A percentile compares a stretch with the other conserved stretches of the same genome.
These are phyloP conservation scores for Xylaria sp. DNA, from an alignment of 2,329 filamentous ascomycete genomes.

Conservation along the genomic window DNA sequence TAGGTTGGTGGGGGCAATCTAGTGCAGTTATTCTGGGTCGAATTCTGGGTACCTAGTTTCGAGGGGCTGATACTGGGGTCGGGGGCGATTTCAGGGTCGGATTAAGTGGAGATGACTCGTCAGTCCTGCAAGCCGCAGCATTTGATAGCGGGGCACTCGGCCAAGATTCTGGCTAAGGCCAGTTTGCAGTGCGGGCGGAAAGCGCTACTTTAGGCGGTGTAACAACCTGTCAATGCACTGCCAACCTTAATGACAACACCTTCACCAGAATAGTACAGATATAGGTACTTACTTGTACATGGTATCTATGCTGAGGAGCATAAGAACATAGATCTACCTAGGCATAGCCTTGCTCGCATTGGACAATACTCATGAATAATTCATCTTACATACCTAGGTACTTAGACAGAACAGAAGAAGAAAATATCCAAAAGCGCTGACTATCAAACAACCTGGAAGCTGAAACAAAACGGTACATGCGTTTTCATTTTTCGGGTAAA, in stretches of 20 bases:
- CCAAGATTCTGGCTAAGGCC: not conserved
- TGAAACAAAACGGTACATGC: not conserved
- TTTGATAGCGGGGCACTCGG: not conserved
- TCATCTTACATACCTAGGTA: not conserved
- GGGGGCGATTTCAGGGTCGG: conserved; percentile 31
- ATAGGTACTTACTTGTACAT: not conserved
- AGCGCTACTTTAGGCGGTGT: not conserved
- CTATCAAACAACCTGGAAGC: not conserved
- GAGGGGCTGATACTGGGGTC: conserved; percentile 6
- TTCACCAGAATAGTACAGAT: not conserved
- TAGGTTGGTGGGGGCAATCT: conserved; percentile 39
- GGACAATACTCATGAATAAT: not conserved
- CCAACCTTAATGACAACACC: not conserved
- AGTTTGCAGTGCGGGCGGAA: not conserved
- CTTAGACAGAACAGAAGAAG: not conserved
- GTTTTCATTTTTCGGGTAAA: not conserved
- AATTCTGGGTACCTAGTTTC: conserved; percentile 2
- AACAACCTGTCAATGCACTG: not conserved
- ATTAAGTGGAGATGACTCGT: conserved; percentile 32
- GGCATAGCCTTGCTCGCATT: not conserved
- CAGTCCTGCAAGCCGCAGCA: conserved; percentile 33
- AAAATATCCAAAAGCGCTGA: not conserved
- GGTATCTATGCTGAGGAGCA: not conserved
- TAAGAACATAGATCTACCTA: too few species aligned
- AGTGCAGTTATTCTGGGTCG: too few species aligned